Evolutionary conservation across 768 basidiomycete genomes (phyloP), one percentile per base, ranked within the genome.

Genomic region (Russula compacta): DNA sequence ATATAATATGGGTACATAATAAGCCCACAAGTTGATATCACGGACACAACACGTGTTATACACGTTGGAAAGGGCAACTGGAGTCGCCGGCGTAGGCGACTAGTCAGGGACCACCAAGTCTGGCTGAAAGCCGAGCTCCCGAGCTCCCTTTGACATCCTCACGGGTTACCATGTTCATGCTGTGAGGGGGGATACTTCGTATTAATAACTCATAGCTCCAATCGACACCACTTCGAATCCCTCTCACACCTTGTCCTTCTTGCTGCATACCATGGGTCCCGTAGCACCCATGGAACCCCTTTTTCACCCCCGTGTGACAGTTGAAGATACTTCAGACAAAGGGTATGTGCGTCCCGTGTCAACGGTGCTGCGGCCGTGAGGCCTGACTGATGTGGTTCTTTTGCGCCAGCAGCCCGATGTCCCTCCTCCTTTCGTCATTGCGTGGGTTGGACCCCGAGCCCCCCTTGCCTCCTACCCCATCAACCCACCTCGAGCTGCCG

Each of bases 251-350:
- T 51, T 33, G 17, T 42, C 14, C 17, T 9, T n/a, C 14, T 32
- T 19, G 8, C 60, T 19, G 5, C 47, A 9, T 5, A n/a, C n/a
- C 48, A 61, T 61, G 63, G 61, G 48, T 29, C 59, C 53, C 19
- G 35, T 64, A 17, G 53, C 42, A 35, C 52, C 48, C 4, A 32
- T 40, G 17, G 59, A 62, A 52, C 4, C 46, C 52, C 51, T 47
- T 48, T 12, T 53, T 53, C 58, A 56, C 15, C 53, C 52, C 48
- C 46, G 44, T 56, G 65, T 64, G 48, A 64, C 59, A 24, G 43
- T 66, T 3, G 65, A 66, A 24, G 63, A 64, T 24, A 53, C 53
- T 35, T 53, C 63, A 46, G 65, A 66, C 21, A 58, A 66, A 32
- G 65, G 64, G 65, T 64, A 39, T 21, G 65, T 59, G 1, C 19